Conservation (phyloP, 2,329 filamentous ascomycete species). For the Colletotrichum sp. region DNA sequence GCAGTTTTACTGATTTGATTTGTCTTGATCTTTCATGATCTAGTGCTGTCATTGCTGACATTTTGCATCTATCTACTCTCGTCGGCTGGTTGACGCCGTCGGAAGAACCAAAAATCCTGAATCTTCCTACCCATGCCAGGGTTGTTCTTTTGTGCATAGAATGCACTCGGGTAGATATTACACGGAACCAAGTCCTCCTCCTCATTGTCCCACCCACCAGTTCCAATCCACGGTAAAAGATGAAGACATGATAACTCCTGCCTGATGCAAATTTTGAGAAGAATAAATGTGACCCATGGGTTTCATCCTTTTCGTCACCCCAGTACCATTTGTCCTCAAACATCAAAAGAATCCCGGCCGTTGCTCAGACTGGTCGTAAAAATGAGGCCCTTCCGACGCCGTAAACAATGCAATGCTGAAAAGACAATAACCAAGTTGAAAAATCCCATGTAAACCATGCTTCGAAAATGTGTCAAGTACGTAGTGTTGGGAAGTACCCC, state of each 20-base stretch:
- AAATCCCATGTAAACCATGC: not conserved
- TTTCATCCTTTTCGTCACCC: not conserved
- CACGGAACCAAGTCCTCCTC: not conserved
- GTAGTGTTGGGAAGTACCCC: not conserved
- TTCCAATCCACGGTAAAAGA: not conserved
- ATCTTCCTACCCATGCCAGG: not conserved
- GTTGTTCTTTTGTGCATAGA: not conserved
- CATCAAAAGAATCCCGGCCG: not conserved
- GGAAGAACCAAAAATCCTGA: not conserved
- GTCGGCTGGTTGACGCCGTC: not conserved
- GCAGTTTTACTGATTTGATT: not conserved
- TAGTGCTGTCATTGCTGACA: slow-evolving; percentile 5
- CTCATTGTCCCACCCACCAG: not conserved
- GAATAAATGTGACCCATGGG: not conserved
- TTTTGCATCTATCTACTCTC: slow-evolving; percentile 16
- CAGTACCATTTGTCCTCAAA: not conserved
- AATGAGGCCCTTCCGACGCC: slow-evolving; percentile 21
- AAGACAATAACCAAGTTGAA: not conserved
- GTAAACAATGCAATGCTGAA: slow-evolving; percentile 20
- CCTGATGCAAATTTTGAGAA: slow-evolving; percentile 14
- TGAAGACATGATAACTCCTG: slow-evolving; percentile 5
- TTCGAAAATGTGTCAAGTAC: not conserved
- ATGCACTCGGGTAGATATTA: not conserved
- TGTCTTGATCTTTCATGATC: slow-evolving; percentile 10
- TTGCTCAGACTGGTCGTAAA: not conserved